A percentile compares a stretch with the other conserved stretches of the same genome.
Evolutionary conservation across 495 filamentous ascomycete genomes (phyloP).

Genomic region (Ascobolus immersus): DNA sequence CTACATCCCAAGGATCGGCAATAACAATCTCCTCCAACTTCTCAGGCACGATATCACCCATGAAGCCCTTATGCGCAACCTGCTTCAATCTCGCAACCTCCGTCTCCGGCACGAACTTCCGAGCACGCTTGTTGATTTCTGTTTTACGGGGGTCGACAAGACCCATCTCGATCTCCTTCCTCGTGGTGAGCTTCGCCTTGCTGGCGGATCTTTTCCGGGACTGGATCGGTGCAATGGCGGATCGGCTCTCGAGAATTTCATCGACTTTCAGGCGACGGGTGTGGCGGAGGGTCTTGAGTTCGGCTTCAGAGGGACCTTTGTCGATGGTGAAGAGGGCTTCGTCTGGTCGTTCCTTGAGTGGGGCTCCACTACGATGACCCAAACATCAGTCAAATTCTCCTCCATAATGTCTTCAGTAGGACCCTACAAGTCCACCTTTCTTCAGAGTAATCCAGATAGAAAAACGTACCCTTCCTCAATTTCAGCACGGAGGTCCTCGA

Average conservation of each 20-base stretch:
- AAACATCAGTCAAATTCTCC: no score
- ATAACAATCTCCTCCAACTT: conserved; percentile 24
- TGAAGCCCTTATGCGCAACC: conserved; percentile 44
- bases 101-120: conserved; percentile 44
- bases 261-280: conserved; percentile 63
- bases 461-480: conserved; percentile 53
- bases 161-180: conserved; percentile 26
- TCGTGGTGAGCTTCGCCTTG: conserved; percentile 20
- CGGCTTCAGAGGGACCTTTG: no score
- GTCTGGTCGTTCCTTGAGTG: conserved; percentile 31
- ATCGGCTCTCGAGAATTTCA: conserved; percentile 68
- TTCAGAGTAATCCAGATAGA: neutral
- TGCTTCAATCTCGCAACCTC: conserved; percentile 51
- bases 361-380: no score
- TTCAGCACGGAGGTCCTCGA: conserved; percentile 63
- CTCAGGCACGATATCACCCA: conserved; percentile 18
- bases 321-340: conserved; percentile 57
- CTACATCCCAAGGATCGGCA: conserved; percentile 53
- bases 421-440: no score
- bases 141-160: conserved; percentile 55
- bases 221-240: conserved; percentile 50
- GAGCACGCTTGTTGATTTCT: conserved; percentile 36
- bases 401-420: no score
- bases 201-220: conserved; percentile 42
- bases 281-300: conserved; percentile 34